These are phyloP conservation scores for Trichophyton rubrum DNA, from an alignment of 2,329 filamentous ascomycete species.

Conservation along the genomic window DNA sequence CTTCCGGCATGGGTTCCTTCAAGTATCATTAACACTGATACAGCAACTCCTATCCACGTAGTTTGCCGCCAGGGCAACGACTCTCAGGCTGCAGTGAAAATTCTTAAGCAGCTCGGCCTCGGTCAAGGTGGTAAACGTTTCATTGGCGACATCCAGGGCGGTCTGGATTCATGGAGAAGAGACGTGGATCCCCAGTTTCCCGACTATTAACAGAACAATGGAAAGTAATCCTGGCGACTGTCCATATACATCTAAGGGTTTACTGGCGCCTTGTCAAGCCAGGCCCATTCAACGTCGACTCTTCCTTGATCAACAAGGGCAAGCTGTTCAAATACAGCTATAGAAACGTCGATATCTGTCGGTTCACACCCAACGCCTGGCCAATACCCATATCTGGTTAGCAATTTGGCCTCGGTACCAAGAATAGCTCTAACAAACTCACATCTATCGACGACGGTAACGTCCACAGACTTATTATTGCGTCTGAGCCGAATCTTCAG, in stretches of 20 bases:
- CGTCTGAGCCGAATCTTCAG: slow-evolving; percentile 50
- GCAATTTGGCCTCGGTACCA: background rate
- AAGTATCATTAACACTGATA: background rate
- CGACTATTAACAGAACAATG: slow-evolving; percentile 23
- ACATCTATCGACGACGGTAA: slow-evolving; percentile 59
- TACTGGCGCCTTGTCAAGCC: slow-evolving; percentile 32
- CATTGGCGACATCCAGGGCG: slow-evolving; percentile 33
- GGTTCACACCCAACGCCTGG: slow-evolving; percentile 36
- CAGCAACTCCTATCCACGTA: slow-evolving; percentile 28
- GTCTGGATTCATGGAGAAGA: slow-evolving; percentile 31
- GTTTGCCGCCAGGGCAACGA: slow-evolving; percentile 40
- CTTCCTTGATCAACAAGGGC: slow-evolving; percentile 36
- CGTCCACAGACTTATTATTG: slow-evolving; percentile 43
- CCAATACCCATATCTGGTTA: slow-evolving; percentile 7
- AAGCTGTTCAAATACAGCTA: slow-evolving; percentile 36
- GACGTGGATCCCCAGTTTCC: slow-evolving; percentile 32
- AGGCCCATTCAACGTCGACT: slow-evolving; percentile 40
- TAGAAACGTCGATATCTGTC: slow-evolving; percentile 40
- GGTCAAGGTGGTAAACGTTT: slow-evolving; percentile 23
- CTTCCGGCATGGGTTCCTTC: background rate
- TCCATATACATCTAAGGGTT: background rate
- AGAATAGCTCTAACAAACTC: slow-evolving; percentile 8
- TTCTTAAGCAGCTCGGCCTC: slow-evolving; percentile 28
- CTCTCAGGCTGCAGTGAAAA: slow-evolving; percentile 35
- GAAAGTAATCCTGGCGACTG: too few species aligned